Conservation (phyloP, 768 basidiomycete species). For the Suillus discolor region DNA sequence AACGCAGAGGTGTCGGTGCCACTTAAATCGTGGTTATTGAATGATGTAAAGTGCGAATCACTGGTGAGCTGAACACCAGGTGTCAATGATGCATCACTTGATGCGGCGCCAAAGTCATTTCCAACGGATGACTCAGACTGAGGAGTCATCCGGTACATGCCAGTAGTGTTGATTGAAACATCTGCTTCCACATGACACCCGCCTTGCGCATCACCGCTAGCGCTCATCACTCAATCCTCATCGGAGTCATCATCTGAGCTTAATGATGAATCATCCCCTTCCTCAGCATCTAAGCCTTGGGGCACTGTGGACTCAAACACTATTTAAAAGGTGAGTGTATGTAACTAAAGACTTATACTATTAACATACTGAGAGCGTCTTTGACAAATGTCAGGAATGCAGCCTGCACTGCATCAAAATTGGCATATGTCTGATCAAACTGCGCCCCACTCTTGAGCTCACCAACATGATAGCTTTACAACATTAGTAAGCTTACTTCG, state of each 20-base stretch:
- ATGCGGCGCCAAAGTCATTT: background rate
- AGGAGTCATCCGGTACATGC: background rate
- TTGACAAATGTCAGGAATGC: background rate
- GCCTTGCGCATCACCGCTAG: too few species aligned
- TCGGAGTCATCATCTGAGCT: too few species aligned
- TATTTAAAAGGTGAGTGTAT: background rate
- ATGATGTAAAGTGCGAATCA: too few species aligned
- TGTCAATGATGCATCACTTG: constrained; percentile 61
- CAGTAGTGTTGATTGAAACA: too few species aligned
- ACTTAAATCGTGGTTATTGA: too few species aligned
- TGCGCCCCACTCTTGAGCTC: background rate
- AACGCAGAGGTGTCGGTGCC: too few species aligned
- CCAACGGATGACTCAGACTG: background rate
- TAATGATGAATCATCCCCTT: background rate
- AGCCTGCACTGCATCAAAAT: background rate
- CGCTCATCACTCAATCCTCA: too few species aligned
- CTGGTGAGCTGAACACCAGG: too few species aligned
- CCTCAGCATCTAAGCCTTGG: background rate
- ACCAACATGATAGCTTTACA: background rate
- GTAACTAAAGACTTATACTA: too few species aligned
- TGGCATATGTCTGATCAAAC: background rate
- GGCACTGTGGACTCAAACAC: background rate
- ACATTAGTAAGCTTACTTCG: background rate
- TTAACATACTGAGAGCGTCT: background rate
- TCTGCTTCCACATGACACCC: too few species aligned